phyloP scores from a whole-genome alignment of 2,329 filamentous ascomycete species.

The Fusarium piperis region DNA sequence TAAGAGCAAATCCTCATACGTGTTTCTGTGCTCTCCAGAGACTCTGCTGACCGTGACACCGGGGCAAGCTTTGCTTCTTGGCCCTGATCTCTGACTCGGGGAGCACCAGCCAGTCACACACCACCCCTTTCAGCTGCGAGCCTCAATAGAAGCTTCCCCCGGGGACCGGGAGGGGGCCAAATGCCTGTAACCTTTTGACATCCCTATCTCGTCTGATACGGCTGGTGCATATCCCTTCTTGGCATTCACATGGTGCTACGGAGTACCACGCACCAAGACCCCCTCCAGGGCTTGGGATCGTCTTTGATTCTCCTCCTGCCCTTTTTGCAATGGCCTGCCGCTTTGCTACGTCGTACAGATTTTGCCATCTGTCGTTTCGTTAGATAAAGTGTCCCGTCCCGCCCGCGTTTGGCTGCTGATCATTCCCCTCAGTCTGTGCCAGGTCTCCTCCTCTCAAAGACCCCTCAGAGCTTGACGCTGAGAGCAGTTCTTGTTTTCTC shows the following conservation, averaged over 20 bases:
- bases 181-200: neutral
- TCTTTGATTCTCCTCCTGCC: conserved; percentile 34
- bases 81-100: neutral
- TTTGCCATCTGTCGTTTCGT: neutral
- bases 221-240: conserved; percentile 27
- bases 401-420: neutral
- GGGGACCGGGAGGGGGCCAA: neutral
- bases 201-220: conserved; percentile 12
- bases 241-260: conserved; percentile 21
- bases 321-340: conserved; percentile 32
- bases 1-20: neutral
- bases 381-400: conserved; percentile 25
- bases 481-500: neutral
- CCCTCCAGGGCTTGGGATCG: neutral
- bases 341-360: conserved; percentile 4
- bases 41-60: neutral
- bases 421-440: neutral
- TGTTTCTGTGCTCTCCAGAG: neutral
- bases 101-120: neutral
- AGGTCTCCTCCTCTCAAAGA: neutral
- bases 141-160: conserved; percentile 4
- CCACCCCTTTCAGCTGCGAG: neutral
- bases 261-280: conserved; percentile 1
- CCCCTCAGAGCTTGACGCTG: neutral
- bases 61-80: neutral